These are phyloP conservation scores for Orbilia ellipsospora DNA, from an alignment of 2,329 filamentous ascomycete genomes.

Conservation along the genomic window DNA sequence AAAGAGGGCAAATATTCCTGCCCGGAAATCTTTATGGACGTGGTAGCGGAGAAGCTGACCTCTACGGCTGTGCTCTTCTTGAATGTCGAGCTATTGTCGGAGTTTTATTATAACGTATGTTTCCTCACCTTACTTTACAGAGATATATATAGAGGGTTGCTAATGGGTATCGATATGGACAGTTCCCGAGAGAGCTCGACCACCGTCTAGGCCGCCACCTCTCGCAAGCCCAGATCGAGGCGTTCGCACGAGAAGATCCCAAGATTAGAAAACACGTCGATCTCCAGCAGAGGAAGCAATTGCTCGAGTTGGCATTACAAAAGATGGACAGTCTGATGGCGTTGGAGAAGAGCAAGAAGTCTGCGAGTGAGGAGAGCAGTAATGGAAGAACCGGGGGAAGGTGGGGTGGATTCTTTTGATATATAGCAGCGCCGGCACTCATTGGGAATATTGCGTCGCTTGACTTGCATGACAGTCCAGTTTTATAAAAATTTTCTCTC, in stretches of 20 bases:
- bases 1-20: slow-evolving; percentile 95
- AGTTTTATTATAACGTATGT: slow-evolving; percentile 86
- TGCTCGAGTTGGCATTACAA: slow-evolving; percentile 89
- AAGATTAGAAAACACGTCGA: slow-evolving; percentile 90
- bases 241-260: slow-evolving; percentile 91
- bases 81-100: slow-evolving; percentile 93
- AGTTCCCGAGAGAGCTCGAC: slow-evolving; percentile 90
- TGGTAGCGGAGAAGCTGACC: slow-evolving; percentile 92
- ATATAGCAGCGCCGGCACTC: not conserved
- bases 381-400: slow-evolving; percentile 27
- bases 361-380: slow-evolving; percentile 14
- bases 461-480: not conserved
- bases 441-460: not conserved
- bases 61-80: slow-evolving; percentile 95
- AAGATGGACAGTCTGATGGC: slow-evolving; percentile 94
- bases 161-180: slow-evolving; percentile 11
- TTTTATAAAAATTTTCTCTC: not conserved
- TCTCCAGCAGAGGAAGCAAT: slow-evolving; percentile 88
- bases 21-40: slow-evolving; percentile 96
- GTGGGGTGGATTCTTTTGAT: slow-evolving; percentile 56
- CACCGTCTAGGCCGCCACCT: slow-evolving; percentile 83
- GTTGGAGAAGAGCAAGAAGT: slow-evolving; percentile 70
- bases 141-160: not conserved
- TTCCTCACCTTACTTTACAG: not conserved
- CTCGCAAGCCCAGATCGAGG: slow-evolving; percentile 81